Evolutionary conservation across 1,284 basidiomycete genomes (phyloP), one percentile per base, ranked within the genome.

Genomic region (Agroathelia rolfsii): DNA sequence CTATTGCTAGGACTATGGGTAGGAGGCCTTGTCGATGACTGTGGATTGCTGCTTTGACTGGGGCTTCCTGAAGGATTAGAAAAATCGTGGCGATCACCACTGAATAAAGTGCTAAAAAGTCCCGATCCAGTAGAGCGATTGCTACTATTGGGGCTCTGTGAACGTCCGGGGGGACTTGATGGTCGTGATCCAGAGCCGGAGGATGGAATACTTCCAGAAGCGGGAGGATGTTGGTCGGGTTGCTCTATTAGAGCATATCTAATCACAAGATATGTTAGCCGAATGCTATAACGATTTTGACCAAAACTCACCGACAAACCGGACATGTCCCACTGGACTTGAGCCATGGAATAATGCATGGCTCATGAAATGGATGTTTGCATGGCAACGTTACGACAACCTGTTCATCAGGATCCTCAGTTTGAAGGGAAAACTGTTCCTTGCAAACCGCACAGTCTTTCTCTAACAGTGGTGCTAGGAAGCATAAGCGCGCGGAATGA

Each of bases 291-390:
- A 8, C 8, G 9, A 30, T 5, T 24, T 7, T 12, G 10, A 30
- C 32, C 24, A 36, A 26, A 8, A 49, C 71, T 22, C 50, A 81
- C 73, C 84, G 69, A 62, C 85, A 89, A 8, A 86, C 82, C 21
- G 85, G 85, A 57, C 85, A 89, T 23, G 85, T 89, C 3, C 78
- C 85, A 41, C 77, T 84, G 2, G 76, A 77, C 47, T 80, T 83
- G 13, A 89, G 58, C 85, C 85, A 89, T 0, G 82, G 83, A 12
- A 79, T 41, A 41, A 89, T 86, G 47, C 85, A 89, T 11, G 72
- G 67, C 45, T 82, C 70, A 46, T 89, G 85, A 59, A 86, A 89
- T 3, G 80, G 68, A 48, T 87, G 84, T 40, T 73, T 70, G 62
- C 85, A 88, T 3, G 83, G 83, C 12, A 89, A 61, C 1, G 76